Percentiles rank a stretch among this genome's conserved stretches.
phyloP scores from a whole-genome alignment of 371 early-diverging fungal species.

The Cokeromyces recurvatus region DNA sequence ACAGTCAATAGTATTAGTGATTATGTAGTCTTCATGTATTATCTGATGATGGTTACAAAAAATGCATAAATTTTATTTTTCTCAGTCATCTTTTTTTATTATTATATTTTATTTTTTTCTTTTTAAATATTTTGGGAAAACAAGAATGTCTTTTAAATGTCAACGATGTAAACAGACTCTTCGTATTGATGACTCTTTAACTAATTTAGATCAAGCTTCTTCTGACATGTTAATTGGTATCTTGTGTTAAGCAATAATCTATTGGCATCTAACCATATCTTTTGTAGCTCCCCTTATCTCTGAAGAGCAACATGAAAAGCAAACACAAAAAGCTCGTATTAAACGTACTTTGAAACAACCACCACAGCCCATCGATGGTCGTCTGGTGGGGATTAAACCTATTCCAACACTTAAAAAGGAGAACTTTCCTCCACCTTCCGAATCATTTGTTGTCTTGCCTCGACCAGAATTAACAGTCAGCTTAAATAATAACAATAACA shows the following conservation, averaged over 20 bases:
- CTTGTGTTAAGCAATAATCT: too few relatives aligned
- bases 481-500: neutral
- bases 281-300: slow-evolving; percentile 16
- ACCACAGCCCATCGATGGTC: too few relatives aligned
- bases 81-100: too few relatives aligned
- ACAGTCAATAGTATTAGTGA: too few relatives aligned
- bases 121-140: too few relatives aligned
- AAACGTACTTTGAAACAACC: too few relatives aligned
- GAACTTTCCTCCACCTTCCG: slow-evolving; percentile 39
- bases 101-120: slow-evolving; percentile 1
- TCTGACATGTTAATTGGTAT: slow-evolving; percentile 40
- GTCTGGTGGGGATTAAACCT: too few relatives aligned
- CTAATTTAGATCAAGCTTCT: slow-evolving; percentile 47
- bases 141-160: slow-evolving; percentile 35
- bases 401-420: too few relatives aligned
- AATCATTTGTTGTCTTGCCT: slow-evolving; percentile 54
- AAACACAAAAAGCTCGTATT: slow-evolving; percentile 5
- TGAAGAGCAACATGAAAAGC: slow-evolving; percentile 23
- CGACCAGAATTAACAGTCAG: slow-evolving; percentile 32
- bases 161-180: slow-evolving; percentile 58
- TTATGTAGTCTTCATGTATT: too few relatives aligned
- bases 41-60: too few relatives aligned
- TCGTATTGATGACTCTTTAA: slow-evolving; percentile 54
- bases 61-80: too few relatives aligned
- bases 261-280: neutral